These are phyloP conservation scores for Tetraselmis striata DNA, from an alignment of 139 green algal species.

Conservation along the genomic window DNA sequence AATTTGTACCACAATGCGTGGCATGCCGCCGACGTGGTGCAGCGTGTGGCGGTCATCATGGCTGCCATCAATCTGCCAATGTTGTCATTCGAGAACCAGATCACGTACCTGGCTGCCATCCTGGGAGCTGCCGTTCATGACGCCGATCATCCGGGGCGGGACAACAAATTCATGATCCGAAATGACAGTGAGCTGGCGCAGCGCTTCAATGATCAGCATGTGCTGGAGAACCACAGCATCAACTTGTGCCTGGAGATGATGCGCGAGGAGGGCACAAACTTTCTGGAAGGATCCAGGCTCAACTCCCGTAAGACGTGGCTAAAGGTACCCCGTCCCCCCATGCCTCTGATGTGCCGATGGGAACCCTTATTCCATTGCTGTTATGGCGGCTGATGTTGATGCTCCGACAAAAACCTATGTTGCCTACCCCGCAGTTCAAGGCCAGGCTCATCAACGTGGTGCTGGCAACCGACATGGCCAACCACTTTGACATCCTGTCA, in stretches of 20 bases:
- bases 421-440: neutral
- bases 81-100: neutral
- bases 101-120: neutral
- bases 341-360: neutral
- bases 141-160: neutral
- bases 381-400: neutral
- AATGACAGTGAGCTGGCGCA: neutral
- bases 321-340: neutral
- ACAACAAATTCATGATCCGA: neutral
- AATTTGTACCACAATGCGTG: neutral
- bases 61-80: neutral
- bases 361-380: neutral
- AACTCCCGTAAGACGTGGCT: neutral
- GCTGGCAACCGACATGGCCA: conserved; percentile 49
- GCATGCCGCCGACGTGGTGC: neutral
- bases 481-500: conserved; percentile 44
- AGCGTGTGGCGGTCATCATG: neutral
- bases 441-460: conserved; percentile 38
- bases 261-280: neutral
- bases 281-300: neutral
- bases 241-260: neutral
- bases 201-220: neutral
- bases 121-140: neutral
- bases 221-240: conserved; percentile 4
- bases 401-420: neutral